Percentiles rank a stretch among this genome's conserved stretches.
phyloP scores from a whole-genome alignment of 306 rosid genomes.

The Arachis stenosperma region DNA sequence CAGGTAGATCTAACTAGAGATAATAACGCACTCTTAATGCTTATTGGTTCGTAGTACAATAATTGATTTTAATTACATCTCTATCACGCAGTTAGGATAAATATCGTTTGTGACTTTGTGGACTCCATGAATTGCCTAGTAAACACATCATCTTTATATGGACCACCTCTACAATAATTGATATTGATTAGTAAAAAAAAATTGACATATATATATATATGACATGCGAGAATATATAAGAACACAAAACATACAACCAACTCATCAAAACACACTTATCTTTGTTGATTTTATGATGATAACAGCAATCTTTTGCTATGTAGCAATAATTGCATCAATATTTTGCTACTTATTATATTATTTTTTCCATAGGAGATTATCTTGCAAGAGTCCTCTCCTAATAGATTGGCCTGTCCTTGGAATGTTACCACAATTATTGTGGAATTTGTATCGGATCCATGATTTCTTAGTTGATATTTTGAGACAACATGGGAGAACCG shows the following conservation, averaged over 20 bases:
- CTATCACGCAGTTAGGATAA: too few species aligned
- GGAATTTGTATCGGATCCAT: conserved; percentile 14
- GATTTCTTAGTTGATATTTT: conserved; percentile 1
- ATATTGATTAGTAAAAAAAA: too few species aligned
- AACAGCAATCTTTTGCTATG: background rate
- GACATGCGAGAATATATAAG: too few species aligned
- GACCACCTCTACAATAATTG: background rate
- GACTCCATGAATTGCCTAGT: background rate
- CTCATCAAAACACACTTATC: background rate
- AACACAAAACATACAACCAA: too few species aligned
- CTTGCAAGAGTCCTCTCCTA: conserved; percentile 21
- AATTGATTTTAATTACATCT: too few species aligned
- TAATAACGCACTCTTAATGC: too few species aligned
- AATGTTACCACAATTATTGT: conserved; percentile 38
- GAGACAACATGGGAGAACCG: conserved; percentile 28
- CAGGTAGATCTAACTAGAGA: too few species aligned
- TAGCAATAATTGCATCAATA: background rate
- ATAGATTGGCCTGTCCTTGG: conserved; percentile 50
- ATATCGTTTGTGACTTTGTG: background rate
- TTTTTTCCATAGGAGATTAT: background rate
- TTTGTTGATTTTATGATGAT: background rate
- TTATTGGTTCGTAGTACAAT: too few species aligned
- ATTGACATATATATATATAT: too few species aligned
- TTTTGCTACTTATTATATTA: background rate
- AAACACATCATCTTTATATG: background rate